A percentile compares a stretch with the other conserved stretches of the same genome.
Conservation (phyloP, 345 rosid species). For the Eutrema heterophyllum region DNA sequence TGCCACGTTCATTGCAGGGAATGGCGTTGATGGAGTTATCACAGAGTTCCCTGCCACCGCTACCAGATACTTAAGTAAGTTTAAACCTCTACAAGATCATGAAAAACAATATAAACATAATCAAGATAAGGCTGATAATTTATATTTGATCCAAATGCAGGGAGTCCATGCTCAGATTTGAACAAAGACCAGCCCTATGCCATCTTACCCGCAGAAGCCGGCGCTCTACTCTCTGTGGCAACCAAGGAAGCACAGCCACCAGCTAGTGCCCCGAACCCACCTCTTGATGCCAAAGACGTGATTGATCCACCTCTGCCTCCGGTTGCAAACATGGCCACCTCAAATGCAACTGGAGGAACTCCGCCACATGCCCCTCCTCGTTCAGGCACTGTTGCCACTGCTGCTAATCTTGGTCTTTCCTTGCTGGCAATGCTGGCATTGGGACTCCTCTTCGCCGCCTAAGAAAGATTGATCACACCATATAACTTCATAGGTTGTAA, state of each 20-base stretch:
- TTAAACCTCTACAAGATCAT: neutral
- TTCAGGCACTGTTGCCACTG: conserved; percentile 30
- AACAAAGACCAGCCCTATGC: conserved; percentile 23
- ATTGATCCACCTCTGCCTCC: conserved; percentile 82
- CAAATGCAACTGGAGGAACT: conserved; percentile 1
- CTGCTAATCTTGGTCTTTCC: conserved; percentile 32
- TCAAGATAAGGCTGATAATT: conserved; percentile 10
- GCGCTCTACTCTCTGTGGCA: conserved; percentile 34
- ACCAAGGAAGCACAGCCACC: conserved; percentile 29
- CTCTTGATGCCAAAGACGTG: conserved; percentile 44
- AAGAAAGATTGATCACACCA: neutral
- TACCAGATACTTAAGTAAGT: conserved; percentile 62
- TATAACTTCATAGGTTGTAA: conserved; percentile 8
- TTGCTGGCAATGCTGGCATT: conserved; percentile 33
- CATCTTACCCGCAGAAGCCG: conserved; percentile 53
- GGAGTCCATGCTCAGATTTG: conserved; percentile 54
- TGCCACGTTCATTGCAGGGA: conserved; percentile 50
- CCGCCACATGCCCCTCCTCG: conserved; percentile 20
- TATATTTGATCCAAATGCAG: conserved; percentile 40
- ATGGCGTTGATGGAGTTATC: conserved; percentile 59
- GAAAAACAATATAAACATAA: neutral
- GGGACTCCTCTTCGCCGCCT: conserved; percentile 20
- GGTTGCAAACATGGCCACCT: conserved; percentile 25
- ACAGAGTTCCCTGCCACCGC: conserved; percentile 85
- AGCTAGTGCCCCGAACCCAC: conserved; percentile 42